Evolutionary conservation across 768 basidiomycete genomes (phyloP).

Genomic region (Suillus lakei): DNA sequence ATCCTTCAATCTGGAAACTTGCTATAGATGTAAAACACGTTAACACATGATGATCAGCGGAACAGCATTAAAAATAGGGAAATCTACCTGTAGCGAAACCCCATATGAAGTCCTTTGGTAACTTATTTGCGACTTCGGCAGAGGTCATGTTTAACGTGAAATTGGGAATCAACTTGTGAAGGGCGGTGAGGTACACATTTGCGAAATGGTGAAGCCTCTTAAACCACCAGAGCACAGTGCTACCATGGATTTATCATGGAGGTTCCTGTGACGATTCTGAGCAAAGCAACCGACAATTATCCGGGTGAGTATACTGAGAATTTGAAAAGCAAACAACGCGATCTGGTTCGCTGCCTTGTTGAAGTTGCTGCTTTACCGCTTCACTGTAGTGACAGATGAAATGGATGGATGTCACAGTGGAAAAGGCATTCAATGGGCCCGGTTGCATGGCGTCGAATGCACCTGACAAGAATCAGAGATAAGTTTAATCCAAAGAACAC

Average conservation of each 20-base stretch:
- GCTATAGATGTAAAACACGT: constrained; percentile 42
- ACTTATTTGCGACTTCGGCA: constrained; percentile 40
- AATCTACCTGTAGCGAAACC: constrained; percentile 67
- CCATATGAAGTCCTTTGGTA: constrained; percentile 69
- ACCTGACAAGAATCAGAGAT: neutral
- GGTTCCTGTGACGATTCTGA: constrained; percentile 37
- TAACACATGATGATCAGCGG: neutral
- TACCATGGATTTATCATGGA: constrained; percentile 4
- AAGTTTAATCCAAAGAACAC: neutral
- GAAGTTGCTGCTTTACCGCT: neutral
- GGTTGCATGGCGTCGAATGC: neutral
- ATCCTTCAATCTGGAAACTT: constrained; percentile 78
- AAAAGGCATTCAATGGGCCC: neutral
- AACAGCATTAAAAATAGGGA: constrained; percentile 2
- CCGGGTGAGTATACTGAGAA: constrained; percentile 38
- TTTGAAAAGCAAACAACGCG: neutral
- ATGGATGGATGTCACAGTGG: neutral
- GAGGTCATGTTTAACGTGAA: constrained; percentile 29
- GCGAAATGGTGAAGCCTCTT: constrained; percentile 35
- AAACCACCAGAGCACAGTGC: constrained; percentile 42
- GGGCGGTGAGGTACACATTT: constrained; percentile 34
- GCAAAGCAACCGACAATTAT: constrained; percentile 50
- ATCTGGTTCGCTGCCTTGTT: constrained; percentile 1
- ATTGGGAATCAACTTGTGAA: constrained; percentile 26
- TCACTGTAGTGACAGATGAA: constrained; percentile 1